phyloP scores from a whole-genome alignment of 805 yeast genomes.

The Kregervanrija fluxuum region DNA sequence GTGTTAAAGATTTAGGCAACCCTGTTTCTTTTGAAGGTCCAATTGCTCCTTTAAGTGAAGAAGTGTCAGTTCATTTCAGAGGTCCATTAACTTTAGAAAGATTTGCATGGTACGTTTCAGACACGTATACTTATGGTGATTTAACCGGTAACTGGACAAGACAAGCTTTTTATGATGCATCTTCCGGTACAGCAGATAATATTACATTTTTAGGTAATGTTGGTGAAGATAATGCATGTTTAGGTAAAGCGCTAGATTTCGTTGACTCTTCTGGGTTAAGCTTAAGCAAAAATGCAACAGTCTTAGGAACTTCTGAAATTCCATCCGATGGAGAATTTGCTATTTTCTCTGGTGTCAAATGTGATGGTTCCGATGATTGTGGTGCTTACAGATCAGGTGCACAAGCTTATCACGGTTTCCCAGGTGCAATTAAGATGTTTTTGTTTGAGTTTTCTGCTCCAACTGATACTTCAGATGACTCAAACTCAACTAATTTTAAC shows the following conservation, averaged over 20 bases:
- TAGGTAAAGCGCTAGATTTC: slow-evolving; percentile 61
- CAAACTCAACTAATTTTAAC: slow-evolving; percentile 37
- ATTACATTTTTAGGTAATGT: slow-evolving; percentile 63
- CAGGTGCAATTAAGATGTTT: slow-evolving; percentile 64
- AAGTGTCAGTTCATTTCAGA: slow-evolving; percentile 69
- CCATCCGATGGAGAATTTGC: slow-evolving; percentile 52
- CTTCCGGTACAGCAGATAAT: slow-evolving; percentile 43
- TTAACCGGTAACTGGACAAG: slow-evolving; percentile 49
- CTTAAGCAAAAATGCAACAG: slow-evolving; percentile 37
- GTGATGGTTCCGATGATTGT: slow-evolving; percentile 59
- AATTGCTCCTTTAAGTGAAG: slow-evolving; percentile 61
- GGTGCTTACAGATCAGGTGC: slow-evolving; percentile 72
- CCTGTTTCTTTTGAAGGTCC: slow-evolving; percentile 43
- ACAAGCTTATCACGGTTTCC: slow-evolving; percentile 67
- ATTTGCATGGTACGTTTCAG: slow-evolving; percentile 55
- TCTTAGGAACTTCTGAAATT: slow-evolving; percentile 41
- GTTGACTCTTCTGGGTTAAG: slow-evolving; percentile 52
- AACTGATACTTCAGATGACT: slow-evolving; percentile 31
- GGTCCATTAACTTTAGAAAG: slow-evolving; percentile 60
- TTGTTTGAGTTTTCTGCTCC: slow-evolving; percentile 68
- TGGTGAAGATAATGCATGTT: slow-evolving; percentile 53
- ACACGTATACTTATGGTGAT: slow-evolving; percentile 30
- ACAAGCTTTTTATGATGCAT: slow-evolving; percentile 50
- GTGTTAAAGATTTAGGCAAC: slow-evolving; percentile 31
- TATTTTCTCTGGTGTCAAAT: slow-evolving; percentile 51